phyloP scores from a whole-genome alignment of 2,329 filamentous ascomycete species.

The Epicoccum nigrum region DNA sequence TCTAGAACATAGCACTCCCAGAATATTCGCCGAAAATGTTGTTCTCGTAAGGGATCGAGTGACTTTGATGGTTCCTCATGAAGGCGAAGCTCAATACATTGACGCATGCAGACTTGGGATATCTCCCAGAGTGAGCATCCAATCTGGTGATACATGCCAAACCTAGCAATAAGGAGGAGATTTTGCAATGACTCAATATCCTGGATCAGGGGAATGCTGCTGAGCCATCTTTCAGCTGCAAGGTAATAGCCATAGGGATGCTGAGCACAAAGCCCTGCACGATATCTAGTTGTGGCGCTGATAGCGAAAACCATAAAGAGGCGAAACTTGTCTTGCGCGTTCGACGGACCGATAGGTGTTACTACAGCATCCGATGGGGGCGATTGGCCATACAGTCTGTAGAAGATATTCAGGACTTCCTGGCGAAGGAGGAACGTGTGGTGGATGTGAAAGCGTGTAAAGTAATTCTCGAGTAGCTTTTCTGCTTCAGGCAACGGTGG shows the following conservation, averaged over 20 bases:
- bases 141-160: slow-evolving; percentile 54
- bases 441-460: slow-evolving; percentile 19
- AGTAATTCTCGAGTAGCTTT: slow-evolving; percentile 15
- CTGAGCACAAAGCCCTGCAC: slow-evolving; percentile 36
- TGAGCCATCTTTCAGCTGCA: slow-evolving; percentile 45
- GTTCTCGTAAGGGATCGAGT: slow-evolving; percentile 39
- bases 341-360: not conserved
- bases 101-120: slow-evolving; percentile 48
- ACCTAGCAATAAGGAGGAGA: slow-evolving; percentile 49
- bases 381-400: slow-evolving; percentile 12
- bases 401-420: slow-evolving; percentile 15
- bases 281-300: slow-evolving; percentile 45
- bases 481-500: slow-evolving; percentile 13
- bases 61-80: slow-evolving; percentile 27
- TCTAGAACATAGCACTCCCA: slow-evolving; percentile 57
- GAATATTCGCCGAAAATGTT: slow-evolving; percentile 51
- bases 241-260: slow-evolving; percentile 53
- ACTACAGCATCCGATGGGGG: not conserved
- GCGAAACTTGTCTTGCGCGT: slow-evolving; percentile 43
- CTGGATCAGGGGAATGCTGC: slow-evolving; percentile 24
- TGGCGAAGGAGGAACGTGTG: slow-evolving; percentile 18
- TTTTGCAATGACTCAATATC: slow-evolving; percentile 49
- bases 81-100: slow-evolving; percentile 50
- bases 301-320: slow-evolving; percentile 50
- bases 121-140: slow-evolving; percentile 52